Evolutionary conservation across 1,284 basidiomycete species (phyloP).

Genomic region (Moniliophthora roreri): DNA sequence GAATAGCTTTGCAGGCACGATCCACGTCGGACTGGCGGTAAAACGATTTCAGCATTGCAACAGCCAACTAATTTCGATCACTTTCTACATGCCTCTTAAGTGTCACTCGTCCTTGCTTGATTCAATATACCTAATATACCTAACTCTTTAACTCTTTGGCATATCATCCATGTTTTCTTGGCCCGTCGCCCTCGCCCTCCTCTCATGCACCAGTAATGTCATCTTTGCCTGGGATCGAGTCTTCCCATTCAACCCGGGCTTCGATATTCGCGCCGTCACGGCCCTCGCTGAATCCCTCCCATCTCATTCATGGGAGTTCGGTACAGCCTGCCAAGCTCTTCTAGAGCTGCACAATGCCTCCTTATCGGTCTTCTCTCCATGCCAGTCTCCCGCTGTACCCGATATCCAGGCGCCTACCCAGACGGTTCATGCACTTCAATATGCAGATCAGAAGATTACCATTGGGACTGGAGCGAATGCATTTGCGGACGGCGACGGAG

Average conservation of each 20-base stretch:
- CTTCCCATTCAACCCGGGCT: conserved; percentile 37
- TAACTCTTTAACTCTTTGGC: too few relatives aligned
- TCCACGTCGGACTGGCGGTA: too few relatives aligned
- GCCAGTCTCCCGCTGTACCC: conserved; percentile 19
- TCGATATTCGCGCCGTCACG: conserved; percentile 35
- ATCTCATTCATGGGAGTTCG: conserved; percentile 45
- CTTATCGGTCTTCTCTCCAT: conserved; percentile 38
- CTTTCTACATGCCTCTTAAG: too few relatives aligned
- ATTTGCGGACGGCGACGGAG: conserved; percentile 34
- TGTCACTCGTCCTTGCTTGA: too few relatives aligned
- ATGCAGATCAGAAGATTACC: conserved; percentile 28
- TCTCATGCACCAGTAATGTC: too few relatives aligned
- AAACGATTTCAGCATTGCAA: too few relatives aligned
- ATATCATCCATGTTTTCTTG: too few relatives aligned
- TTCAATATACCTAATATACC: too few relatives aligned
- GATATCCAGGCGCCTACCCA: conserved; percentile 19
- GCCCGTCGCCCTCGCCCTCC: too few relatives aligned
- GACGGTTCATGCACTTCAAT: conserved; percentile 16
- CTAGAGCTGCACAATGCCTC: conserved; percentile 41
- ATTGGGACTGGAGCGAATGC: conserved; percentile 34
- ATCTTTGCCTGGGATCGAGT: conserved; percentile 4
- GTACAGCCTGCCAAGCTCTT: conserved; percentile 38
- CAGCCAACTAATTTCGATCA: too few relatives aligned
- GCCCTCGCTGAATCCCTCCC: conserved; percentile 33
- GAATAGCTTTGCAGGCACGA: too few relatives aligned